Base-by-base conservation (phyloP, 345 rosid species). In the Leavenworthia alabamica region DNA sequence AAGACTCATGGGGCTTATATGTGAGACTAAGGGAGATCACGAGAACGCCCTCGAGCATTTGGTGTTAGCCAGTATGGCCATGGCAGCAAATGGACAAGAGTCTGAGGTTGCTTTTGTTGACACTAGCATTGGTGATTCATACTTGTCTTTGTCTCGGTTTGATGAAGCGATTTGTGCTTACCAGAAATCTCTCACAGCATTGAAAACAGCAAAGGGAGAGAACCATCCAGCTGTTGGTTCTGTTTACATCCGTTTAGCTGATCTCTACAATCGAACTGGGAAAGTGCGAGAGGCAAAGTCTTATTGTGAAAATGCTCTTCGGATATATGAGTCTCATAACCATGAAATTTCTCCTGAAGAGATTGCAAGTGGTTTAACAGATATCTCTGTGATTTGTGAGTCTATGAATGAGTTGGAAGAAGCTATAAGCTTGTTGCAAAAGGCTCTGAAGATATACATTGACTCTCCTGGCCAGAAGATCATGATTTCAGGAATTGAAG, bases 1-100 rank as follows among this genome's bases (percentile, higher is more conserved):
- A 75, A 80, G 94, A 70, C 89, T 92, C 24, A 86, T 92, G 98
- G 98, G 98, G 42, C 88, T 92, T 39, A 80, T 92, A 68, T 89
- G 85, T 14, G 98, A 89, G 62, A 87, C 94, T 12, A 86, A 79
- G 68, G 96, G 96, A 61, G 82, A 92, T 53, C 83, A 83, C 12
- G 96, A 89, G 76, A 78, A 80, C 36, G 94, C 97, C 29, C 85
- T 89, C 1, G 96, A 92, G 76, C 91, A 92, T 78, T 80, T 86
- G 75, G 93, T 83, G 56, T 80, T 89, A 71, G 99, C 95, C 13
- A 85, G 99, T 75, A 85, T 83, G 96, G 79, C 97, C 13, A 83
- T 91, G 90, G 89, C 82, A 1, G 78, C 90, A 50, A 75, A 82
- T 70, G 87, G 90, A 68, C 92, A 81, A 73, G 98, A 89, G 11